Conservation (phyloP, 148 eudicot species). For the Cornus kousa region DNA sequence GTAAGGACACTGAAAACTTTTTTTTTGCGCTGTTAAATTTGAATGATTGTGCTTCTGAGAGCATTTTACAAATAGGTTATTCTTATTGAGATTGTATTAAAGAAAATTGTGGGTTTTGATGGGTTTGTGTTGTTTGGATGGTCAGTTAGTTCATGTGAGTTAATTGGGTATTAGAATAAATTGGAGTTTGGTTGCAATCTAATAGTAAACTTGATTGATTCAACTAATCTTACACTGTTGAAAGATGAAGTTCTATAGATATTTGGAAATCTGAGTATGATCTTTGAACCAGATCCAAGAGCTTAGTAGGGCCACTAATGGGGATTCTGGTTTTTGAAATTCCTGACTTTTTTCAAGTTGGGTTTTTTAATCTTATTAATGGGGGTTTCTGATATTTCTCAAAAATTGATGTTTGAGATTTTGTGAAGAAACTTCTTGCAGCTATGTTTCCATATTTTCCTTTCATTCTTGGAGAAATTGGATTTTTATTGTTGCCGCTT, state of each 20-base stretch:
- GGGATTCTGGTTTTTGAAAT: not conserved
- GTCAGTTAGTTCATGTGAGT: not conserved
- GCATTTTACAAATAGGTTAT: not conserved
- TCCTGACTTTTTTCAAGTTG: not conserved
- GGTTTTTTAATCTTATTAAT: not conserved
- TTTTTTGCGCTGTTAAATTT: not conserved
- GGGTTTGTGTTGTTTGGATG: not conserved
- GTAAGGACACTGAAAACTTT: not conserved
- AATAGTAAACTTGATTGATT: not conserved
- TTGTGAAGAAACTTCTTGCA: too few relatives aligned
- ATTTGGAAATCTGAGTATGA: not conserved
- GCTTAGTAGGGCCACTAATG: not conserved
- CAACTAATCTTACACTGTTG: not conserved
- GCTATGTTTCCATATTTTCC: not conserved
- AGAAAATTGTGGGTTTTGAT: not conserved
- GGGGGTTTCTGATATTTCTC: too few relatives aligned
- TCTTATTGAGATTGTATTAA: not conserved
- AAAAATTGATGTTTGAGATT: not conserved
- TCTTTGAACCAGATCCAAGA: not conserved
- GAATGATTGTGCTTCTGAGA: not conserved
- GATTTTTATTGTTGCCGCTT: not conserved
- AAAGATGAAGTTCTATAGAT: not conserved
- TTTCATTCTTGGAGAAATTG: conserved; percentile 3
- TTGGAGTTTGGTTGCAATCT: not conserved
- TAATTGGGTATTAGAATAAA: not conserved